These are phyloP conservation scores for Plenodomus lindquistii DNA, from an alignment of 2,329 filamentous ascomycete genomes.

Conservation along the genomic window DNA sequence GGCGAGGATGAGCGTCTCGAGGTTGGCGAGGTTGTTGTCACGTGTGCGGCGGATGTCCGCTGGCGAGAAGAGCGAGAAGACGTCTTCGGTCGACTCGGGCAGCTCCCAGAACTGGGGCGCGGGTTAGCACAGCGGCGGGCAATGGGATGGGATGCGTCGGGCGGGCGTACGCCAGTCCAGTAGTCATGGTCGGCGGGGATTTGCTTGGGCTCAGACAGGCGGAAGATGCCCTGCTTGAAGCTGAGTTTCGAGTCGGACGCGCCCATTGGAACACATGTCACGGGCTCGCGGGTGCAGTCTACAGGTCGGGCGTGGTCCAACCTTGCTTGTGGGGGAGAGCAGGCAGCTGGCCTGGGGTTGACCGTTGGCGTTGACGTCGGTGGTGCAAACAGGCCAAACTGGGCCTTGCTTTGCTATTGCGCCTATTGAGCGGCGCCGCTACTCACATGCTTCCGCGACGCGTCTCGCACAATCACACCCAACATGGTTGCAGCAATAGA, in stretches of 20 bases:
- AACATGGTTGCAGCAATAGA: too few species aligned
- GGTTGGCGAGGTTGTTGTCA: constrained; percentile 81
- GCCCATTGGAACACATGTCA: constrained; percentile 69
- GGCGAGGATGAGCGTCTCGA: constrained; percentile 85
- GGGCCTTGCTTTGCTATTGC: background rate
- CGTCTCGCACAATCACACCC: too few species aligned
- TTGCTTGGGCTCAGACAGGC: constrained; percentile 85
- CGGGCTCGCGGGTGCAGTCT: constrained; percentile 27
- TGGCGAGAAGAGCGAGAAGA: constrained; percentile 93
- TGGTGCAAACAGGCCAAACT: constrained; percentile 24
- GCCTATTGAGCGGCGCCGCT: background rate
- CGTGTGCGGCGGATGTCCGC: constrained; percentile 78
- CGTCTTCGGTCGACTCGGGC: constrained; percentile 91
- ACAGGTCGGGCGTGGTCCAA: background rate
- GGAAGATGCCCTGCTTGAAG: constrained; percentile 98
- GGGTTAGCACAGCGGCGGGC: constrained; percentile 14
- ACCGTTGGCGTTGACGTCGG: constrained; percentile 23
- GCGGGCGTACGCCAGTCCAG: constrained; percentile 78
- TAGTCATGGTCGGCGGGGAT: constrained; percentile 88
- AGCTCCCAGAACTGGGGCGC: constrained; percentile 86
- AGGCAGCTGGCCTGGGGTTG: background rate
- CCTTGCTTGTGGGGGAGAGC: background rate
- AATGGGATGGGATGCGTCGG: constrained; percentile 10
- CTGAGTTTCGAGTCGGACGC: constrained; percentile 98
- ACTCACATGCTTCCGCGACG: constrained; percentile 29